These are phyloP conservation scores for Talaromyces stipitatus DNA, from an alignment of 495 filamentous ascomycete species.

Conservation along the genomic window DNA sequence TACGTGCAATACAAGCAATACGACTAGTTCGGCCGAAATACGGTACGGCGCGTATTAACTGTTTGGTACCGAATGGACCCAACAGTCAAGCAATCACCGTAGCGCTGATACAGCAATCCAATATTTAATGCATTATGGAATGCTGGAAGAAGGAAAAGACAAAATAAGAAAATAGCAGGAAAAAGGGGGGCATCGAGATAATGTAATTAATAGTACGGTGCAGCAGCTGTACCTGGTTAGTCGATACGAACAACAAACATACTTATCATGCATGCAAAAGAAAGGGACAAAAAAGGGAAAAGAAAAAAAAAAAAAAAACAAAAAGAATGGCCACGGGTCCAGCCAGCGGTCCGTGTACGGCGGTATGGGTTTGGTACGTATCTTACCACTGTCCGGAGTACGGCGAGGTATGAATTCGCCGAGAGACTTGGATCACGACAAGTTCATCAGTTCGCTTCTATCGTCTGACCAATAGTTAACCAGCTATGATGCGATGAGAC, in stretches of 20 bases:
- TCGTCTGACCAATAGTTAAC: background rate
- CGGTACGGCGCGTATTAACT: constrained; percentile 1
- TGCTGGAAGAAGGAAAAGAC: background rate
- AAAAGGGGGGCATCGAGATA: background rate
- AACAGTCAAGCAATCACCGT: constrained; percentile 1
- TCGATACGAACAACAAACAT: background rate
- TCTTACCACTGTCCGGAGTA: background rate
- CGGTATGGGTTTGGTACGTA: background rate
- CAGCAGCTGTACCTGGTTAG: background rate
- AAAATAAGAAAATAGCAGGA: background rate
- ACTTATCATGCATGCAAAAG: background rate
- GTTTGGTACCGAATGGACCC: background rate
- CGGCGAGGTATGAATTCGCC: too few relatives aligned
- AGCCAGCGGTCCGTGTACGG: constrained; percentile 1
- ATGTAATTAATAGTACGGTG: background rate
- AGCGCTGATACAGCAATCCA: background rate
- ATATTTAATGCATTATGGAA: background rate
- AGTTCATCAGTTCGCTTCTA: background rate
- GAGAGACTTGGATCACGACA: too few relatives aligned
- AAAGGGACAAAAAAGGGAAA: background rate
- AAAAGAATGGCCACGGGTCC: background rate
- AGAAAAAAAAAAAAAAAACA: constrained; percentile 4
- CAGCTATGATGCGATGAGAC: background rate
- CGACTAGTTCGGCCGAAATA: background rate
- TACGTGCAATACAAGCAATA: background rate